These are phyloP conservation scores for Hygrocybe coccinea DNA, from an alignment of 768 basidiomycete genomes.

Conservation along the genomic window DNA sequence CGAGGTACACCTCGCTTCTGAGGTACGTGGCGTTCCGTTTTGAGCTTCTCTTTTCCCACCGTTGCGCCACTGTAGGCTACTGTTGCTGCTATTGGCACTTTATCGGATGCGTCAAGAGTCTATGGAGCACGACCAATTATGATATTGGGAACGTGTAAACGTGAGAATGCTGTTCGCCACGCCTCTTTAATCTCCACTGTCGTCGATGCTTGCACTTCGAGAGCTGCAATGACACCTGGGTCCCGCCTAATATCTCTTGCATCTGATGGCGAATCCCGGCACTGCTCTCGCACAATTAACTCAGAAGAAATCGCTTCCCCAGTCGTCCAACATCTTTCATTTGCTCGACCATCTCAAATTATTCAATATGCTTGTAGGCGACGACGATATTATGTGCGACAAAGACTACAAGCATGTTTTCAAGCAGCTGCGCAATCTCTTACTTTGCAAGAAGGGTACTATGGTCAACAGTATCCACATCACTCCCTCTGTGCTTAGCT, in stretches of 20 bases:
- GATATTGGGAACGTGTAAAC: too few relatives aligned
- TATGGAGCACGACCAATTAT: too few relatives aligned
- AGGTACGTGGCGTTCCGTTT: conserved; percentile 1
- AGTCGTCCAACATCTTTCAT: conserved; percentile 21
- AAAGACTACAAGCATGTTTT: conserved; percentile 35
- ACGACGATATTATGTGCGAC: conserved; percentile 32
- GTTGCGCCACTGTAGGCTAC: background rate
- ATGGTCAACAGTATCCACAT: conserved; percentile 20
- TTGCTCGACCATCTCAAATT: conserved; percentile 18
- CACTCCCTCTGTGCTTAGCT: conserved; percentile 18
- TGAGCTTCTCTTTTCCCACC: background rate
- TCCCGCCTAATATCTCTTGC: too few relatives aligned
- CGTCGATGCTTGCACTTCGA: too few relatives aligned
- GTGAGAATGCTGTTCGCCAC: too few relatives aligned
- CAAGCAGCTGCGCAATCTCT: conserved; percentile 29
- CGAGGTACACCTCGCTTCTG: background rate
- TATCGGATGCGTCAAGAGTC: conserved; percentile 16
- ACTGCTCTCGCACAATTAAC: conserved; percentile 21
- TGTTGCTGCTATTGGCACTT: conserved; percentile 21
- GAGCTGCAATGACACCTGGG: too few relatives aligned
- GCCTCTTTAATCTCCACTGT: too few relatives aligned
- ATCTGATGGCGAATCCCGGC: conserved; percentile 29
- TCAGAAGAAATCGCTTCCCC: conserved; percentile 15
- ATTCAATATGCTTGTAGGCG: conserved; percentile 29
- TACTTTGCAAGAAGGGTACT: conserved; percentile 23